Conservation (phyloP, 352 stramenopile genomes). For the Phytophthora idaei region DNA sequence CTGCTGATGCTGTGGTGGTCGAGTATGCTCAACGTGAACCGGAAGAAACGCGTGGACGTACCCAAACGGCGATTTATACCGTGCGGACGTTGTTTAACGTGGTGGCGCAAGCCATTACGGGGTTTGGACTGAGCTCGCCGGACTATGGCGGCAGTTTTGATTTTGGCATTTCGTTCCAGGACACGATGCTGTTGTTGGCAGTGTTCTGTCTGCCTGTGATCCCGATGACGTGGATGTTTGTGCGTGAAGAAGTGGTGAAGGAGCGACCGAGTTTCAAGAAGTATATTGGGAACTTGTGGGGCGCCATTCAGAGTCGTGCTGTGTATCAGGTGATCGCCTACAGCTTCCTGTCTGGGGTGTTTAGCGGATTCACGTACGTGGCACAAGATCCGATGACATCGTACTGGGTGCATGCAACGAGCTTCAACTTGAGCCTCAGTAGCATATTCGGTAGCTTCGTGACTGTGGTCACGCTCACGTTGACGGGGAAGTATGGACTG, state of each 20-base stretch:
- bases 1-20: slow-evolving; percentile 58
- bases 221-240: slow-evolving; percentile 55
- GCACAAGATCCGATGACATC: slow-evolving; percentile 53
- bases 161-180: slow-evolving; percentile 48
- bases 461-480: slow-evolving; percentile 46
- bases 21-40: slow-evolving; percentile 67
- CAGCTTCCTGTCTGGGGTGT: slow-evolving; percentile 49
- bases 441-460: slow-evolving; percentile 51
- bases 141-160: slow-evolving; percentile 55
- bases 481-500: slow-evolving; percentile 55
- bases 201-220: slow-evolving; percentile 50
- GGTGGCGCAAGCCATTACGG: slow-evolving; percentile 42
- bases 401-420: slow-evolving; percentile 57
- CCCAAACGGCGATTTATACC: slow-evolving; percentile 59
- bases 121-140: slow-evolving; percentile 46
- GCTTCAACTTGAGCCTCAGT: slow-evolving; percentile 51
- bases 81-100: slow-evolving; percentile 51
- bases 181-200: slow-evolving; percentile 43
- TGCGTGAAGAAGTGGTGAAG: slow-evolving; percentile 49
- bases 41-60: slow-evolving; percentile 50
- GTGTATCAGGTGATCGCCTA: slow-evolving; percentile 66
- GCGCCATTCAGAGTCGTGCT: slow-evolving; percentile 47
- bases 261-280: slow-evolving; percentile 32
- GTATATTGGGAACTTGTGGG: slow-evolving; percentile 54
- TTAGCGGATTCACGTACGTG: slow-evolving; percentile 53